Conservation (phyloP, 805 yeast species). For the Ogataea ganodermae region DNA sequence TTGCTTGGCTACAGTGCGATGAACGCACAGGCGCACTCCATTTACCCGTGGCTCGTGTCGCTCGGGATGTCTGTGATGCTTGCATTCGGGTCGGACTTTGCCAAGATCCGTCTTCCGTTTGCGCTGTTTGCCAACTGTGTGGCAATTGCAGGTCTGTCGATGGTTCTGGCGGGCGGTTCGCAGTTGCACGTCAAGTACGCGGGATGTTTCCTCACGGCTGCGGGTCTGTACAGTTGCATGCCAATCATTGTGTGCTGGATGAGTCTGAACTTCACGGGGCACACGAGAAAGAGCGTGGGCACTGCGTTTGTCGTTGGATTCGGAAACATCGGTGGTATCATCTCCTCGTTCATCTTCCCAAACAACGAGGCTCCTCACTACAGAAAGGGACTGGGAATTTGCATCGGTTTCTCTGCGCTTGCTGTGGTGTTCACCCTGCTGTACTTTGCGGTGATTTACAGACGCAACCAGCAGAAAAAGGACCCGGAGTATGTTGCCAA, state of each 20-base stretch:
- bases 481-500: slow-evolving; percentile 29
- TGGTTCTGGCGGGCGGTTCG: slow-evolving; percentile 48
- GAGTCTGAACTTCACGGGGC: slow-evolving; percentile 63
- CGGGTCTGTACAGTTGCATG: slow-evolving; percentile 65
- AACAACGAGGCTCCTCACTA: slow-evolving; percentile 60
- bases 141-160: slow-evolving; percentile 55
- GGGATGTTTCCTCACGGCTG: slow-evolving; percentile 61
- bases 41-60: slow-evolving; percentile 83
- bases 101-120: slow-evolving; percentile 48
- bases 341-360: slow-evolving; percentile 59
- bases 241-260: slow-evolving; percentile 72
- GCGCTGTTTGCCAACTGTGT: slow-evolving; percentile 36
- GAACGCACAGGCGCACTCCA: slow-evolving; percentile 76
- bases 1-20: slow-evolving; percentile 67
- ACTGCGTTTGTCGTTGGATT: slow-evolving; percentile 62
- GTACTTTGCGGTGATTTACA: slow-evolving; percentile 35
- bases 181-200: slow-evolving; percentile 52
- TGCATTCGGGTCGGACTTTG: slow-evolving; percentile 64
- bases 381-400: slow-evolving; percentile 53
- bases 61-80: slow-evolving; percentile 63
- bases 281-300: slow-evolving; percentile 53
- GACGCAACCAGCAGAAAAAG: slow-evolving; percentile 40
- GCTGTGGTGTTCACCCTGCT: slow-evolving; percentile 40
- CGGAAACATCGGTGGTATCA: slow-evolving; percentile 74
- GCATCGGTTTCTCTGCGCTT: slow-evolving; percentile 48